A percentile compares a stretch with the other conserved stretches of the same genome.
phyloP scores from a whole-genome alignment of 2,329 filamentous ascomycete genomes.

The Clarireedia sp. region DNA sequence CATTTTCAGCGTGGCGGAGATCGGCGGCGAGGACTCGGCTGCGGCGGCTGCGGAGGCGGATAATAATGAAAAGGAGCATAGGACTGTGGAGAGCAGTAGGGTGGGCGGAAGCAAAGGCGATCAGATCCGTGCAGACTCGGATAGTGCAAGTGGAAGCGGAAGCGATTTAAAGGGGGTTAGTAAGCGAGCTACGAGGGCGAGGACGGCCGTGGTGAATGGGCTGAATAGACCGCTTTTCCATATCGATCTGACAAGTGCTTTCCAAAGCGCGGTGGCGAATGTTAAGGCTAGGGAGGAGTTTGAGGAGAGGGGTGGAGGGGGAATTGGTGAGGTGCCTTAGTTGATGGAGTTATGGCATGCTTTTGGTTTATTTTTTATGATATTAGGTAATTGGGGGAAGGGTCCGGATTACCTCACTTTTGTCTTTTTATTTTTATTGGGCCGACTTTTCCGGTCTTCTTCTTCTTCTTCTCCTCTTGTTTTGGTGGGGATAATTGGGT shows the following conservation, averaged over 20 bases:
- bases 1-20: conserved; percentile 89
- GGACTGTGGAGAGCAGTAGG: conserved; percentile 15
- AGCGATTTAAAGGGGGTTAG: conserved; percentile 15
- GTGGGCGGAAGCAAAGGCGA: conserved; percentile 22
- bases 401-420: background rate
- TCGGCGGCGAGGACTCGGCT: conserved; percentile 63
- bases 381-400: background rate
- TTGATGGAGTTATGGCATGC: background rate
- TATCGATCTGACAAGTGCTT: conserved; percentile 78
- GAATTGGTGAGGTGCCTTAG: conserved; percentile 19
- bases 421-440: too few species aligned
- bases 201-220: conserved; percentile 67
- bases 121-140: conserved; percentile 19
- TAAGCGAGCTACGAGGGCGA: conserved; percentile 32
- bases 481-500: too few species aligned
- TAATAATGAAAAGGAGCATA: conserved; percentile 39
- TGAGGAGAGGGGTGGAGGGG: conserved; percentile 23
- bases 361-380: too few species aligned
- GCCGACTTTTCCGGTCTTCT: too few species aligned
- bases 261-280: conserved; percentile 81
- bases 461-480: too few species aligned
- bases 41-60: conserved; percentile 59
- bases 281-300: conserved; percentile 48
- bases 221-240: conserved; percentile 89
- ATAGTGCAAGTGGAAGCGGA: conserved; percentile 13